These are phyloP conservation scores for Boletus rubropictus DNA, from an alignment of 768 basidiomycete genomes.

Conservation along the genomic window DNA sequence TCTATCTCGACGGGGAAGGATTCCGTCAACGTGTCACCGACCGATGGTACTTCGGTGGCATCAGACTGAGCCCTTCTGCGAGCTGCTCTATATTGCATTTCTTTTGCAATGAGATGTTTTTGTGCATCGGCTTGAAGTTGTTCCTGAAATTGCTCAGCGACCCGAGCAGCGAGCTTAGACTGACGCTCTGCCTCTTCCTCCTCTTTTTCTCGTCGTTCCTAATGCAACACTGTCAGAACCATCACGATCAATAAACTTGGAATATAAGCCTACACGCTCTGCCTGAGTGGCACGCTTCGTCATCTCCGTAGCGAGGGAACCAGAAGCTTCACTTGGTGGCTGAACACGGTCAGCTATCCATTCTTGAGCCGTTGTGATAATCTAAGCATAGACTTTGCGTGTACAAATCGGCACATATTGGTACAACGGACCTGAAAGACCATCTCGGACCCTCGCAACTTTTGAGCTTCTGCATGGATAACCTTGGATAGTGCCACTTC, in stretches of 20 bases:
- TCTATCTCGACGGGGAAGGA: slow-evolving; percentile 54
- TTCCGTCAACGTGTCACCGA: slow-evolving; percentile 51
- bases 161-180: slow-evolving; percentile 44
- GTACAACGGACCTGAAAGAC: slow-evolving; percentile 59
- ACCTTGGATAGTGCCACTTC: slow-evolving; percentile 50
- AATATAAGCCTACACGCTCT: slow-evolving; percentile 45
- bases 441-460: slow-evolving; percentile 63
- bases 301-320: slow-evolving; percentile 78
- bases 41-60: slow-evolving; percentile 56
- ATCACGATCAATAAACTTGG: background rate
- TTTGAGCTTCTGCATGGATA: slow-evolving; percentile 63
- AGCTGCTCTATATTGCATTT: slow-evolving; percentile 46
- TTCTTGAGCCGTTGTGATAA: slow-evolving; percentile 62
- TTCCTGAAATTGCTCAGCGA: slow-evolving; percentile 56
- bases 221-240: background rate
- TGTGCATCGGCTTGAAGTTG: slow-evolving; percentile 64
- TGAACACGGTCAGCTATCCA: slow-evolving; percentile 58
- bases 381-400: slow-evolving; percentile 33
- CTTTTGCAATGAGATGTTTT: slow-evolving; percentile 41
- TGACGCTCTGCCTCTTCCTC: slow-evolving; percentile 50
- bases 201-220: slow-evolving; percentile 52
- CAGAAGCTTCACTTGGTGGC: slow-evolving; percentile 52
- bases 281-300: slow-evolving; percentile 64
- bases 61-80: slow-evolving; percentile 66
- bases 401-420: background rate